Evolutionary conservation across 345 rosid species (phyloP).

Genomic region (Mangifera indica): DNA sequence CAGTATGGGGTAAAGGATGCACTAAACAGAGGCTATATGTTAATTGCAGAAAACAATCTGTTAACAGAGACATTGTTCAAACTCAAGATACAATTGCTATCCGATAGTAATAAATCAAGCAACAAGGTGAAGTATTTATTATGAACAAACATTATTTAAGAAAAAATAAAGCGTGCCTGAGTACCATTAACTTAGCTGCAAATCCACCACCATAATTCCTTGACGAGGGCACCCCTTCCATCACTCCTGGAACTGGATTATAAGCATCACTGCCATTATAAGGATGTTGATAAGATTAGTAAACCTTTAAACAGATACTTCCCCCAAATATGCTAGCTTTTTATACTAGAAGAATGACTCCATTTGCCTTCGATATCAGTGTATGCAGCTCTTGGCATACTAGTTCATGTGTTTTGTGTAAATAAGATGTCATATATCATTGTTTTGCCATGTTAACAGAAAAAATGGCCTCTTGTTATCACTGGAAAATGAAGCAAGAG

Average conservation of each 20-base stretch:
- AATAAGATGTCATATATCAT: too few relatives aligned
- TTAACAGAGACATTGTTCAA: neutral
- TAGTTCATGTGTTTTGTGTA: neutral
- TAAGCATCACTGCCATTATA: conserved; percentile 64
- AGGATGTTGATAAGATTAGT: conserved; percentile 14
- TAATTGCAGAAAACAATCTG: neutral
- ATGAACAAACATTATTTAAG: neutral
- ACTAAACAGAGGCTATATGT: neutral
- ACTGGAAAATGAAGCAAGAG: neutral
- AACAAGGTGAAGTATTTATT: conserved; percentile 8
- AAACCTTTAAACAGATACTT: neutral
- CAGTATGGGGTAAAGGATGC: neutral
- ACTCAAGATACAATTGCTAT: neutral
- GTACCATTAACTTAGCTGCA: conserved; percentile 81
- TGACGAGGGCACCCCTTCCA: conserved; percentile 91
- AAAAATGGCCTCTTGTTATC: neutral
- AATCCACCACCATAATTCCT: conserved; percentile 80
- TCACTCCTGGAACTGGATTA: conserved; percentile 97
- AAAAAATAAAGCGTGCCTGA: conserved; percentile 1
- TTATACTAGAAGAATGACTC: neutral
- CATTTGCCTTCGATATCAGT: neutral
- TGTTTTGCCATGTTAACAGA: too few relatives aligned
- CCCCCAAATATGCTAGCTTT: neutral
- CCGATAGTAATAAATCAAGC: neutral
- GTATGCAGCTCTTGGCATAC: neutral